Evolutionary conservation across 106 monocot species (phyloP).

Genomic region (Vanilla planifolia): DNA sequence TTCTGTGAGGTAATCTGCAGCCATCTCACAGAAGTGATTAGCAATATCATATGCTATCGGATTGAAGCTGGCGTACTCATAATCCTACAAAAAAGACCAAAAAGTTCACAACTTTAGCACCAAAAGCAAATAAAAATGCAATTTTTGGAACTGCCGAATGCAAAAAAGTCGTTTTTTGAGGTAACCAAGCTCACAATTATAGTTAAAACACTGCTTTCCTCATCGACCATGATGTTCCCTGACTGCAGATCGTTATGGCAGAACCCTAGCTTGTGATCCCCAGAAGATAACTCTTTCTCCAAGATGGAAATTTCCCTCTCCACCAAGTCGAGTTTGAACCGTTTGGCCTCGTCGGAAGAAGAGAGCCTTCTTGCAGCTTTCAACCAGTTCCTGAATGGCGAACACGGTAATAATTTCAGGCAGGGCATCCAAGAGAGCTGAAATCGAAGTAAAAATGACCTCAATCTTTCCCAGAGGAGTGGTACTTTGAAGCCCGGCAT

Average conservation of each 20-base stretch:
- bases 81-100: slow-evolving; percentile 41
- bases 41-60: slow-evolving; percentile 83
- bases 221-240: slow-evolving; percentile 93
- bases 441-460: slow-evolving; percentile 15
- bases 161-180: neutral
- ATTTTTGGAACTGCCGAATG: neutral
- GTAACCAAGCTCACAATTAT: slow-evolving; percentile 52
- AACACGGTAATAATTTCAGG: neutral
- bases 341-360: slow-evolving; percentile 35
- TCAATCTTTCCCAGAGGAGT: slow-evolving; percentile 63
- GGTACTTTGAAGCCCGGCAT: slow-evolving; percentile 55
- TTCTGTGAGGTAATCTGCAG: slow-evolving; percentile 80
- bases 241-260: slow-evolving; percentile 97
- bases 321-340: slow-evolving; percentile 45
- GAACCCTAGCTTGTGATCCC: slow-evolving; percentile 56
- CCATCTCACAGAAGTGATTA: slow-evolving; percentile 97
- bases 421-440: neutral
- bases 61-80: slow-evolving; percentile 89
- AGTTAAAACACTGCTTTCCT: slow-evolving; percentile 54
- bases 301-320: slow-evolving; percentile 56
- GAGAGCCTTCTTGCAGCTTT: slow-evolving; percentile 34
- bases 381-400: slow-evolving; percentile 51
- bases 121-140: neutral
- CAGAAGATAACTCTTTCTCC: slow-evolving; percentile 35
- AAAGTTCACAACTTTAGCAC: neutral